Base-by-base conservation (phyloP, 805 yeast genomes). In the Nakazawaea wickerhamii region DNA sequence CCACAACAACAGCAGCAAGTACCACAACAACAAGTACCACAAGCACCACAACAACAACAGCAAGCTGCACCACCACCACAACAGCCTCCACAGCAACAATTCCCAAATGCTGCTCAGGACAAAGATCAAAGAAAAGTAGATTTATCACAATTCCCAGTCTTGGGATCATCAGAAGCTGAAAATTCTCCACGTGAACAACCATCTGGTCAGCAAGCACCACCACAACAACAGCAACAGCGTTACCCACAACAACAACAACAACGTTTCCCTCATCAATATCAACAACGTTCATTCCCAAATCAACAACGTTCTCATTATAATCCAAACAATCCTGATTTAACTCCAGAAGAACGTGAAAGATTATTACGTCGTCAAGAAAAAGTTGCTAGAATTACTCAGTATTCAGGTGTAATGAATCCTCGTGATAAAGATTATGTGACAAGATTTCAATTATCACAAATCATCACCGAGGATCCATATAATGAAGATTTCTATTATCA, bases 401-500 rank as follows among this genome's bases (percentile, higher is more conserved):
- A 82, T 66, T 84, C 93, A 22, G 97, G 97, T 49, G 78, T 93
- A 49, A 93, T 93, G 99, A 87, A 89, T 55, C 95, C 96, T 45
- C 85, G 91, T 67, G 99, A 93, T 62, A 90, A 90, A 66, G 96
- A 91, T 64, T 89, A 86, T 58, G 91, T 93, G 38, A 88, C 96
- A 34, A 77, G 97, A 59, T 82, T 90, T 58, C 99, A 93, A 64
- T 73, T 93, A 49, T 88, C 96, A 38, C 96, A 90, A 61, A 84
- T 93, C 63, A 96, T 93, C 38, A 85, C 96, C 9, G 97, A 90
- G 44, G 98, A 93, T 63, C 99, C 99, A 11, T 87, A 85, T 63
- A 88, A 86, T 57, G 99, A 93, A 63, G 99, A 93, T 67, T 93
- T 91, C 58, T 93, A 93, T 59, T 87, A 83, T 57, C 98, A 93